Evolutionary conservation across 2,329 filamentous ascomycete genomes (phyloP).

Genomic region (Monilinia vaccinii-corymbosi): DNA sequence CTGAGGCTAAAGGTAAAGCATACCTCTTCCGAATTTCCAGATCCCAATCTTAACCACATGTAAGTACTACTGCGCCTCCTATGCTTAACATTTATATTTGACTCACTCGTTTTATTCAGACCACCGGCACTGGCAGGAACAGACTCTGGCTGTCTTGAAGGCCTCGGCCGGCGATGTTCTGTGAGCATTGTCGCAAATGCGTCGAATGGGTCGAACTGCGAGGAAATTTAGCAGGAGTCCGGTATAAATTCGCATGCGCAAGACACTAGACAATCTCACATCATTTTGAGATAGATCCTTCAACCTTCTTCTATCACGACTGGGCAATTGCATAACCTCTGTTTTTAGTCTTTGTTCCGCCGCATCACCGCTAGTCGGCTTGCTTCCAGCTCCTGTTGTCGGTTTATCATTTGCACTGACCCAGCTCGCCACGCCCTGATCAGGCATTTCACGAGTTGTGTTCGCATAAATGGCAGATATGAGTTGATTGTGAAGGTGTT

Average conservation of each 20-base stretch:
- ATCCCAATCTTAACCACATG: slow-evolving; percentile 44
- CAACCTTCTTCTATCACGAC: slow-evolving; percentile 54
- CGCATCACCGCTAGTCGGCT: slow-evolving; percentile 56
- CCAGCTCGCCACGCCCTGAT: slow-evolving; percentile 59
- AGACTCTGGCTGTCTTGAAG: slow-evolving; percentile 44
- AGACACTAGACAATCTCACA: slow-evolving; percentile 33
- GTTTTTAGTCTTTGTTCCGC: slow-evolving; percentile 56
- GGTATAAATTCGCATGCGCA: neutral
- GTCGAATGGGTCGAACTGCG: slow-evolving; percentile 27
- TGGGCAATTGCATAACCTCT: slow-evolving; percentile 63
- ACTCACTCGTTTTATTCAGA: slow-evolving; percentile 61
- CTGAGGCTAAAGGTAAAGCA: slow-evolving; percentile 52
- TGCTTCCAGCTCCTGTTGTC: slow-evolving; percentile 44
- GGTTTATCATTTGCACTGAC: slow-evolving; percentile 65
- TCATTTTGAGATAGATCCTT: slow-evolving; percentile 56
- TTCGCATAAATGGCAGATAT: slow-evolving; percentile 59
- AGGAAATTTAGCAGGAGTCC: neutral
- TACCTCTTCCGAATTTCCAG: slow-evolving; percentile 59
- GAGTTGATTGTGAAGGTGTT: slow-evolving; percentile 60
- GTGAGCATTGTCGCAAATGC: slow-evolving; percentile 28
- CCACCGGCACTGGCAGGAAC: slow-evolving; percentile 61
- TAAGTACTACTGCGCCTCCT: neutral
- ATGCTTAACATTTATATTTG: slow-evolving; percentile 38
- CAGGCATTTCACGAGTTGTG: slow-evolving; percentile 60
- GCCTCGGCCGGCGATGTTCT: slow-evolving; percentile 30